Percentiles rank a stretch among this genome's conserved stretches.
These are phyloP conservation scores for Triangularia verruculosa DNA, from an alignment of 2,329 filamentous ascomycete genomes.

Conservation along the genomic window DNA sequence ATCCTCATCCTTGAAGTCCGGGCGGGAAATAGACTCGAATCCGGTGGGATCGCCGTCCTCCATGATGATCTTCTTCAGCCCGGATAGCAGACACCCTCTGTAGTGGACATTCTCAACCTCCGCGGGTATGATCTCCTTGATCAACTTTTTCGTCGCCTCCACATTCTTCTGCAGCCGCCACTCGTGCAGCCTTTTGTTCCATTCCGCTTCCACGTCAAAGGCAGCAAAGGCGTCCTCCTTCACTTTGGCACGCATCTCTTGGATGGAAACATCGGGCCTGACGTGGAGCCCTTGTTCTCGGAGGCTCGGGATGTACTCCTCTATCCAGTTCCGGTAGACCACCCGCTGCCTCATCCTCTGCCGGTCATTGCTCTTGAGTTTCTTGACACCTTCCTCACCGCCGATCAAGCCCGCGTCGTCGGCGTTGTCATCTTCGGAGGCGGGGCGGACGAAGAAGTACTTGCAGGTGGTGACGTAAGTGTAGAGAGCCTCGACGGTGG, in stretches of 20 bases:
- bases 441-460: conserved; percentile 52
- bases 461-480: conserved; percentile 57
- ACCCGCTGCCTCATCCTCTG: conserved; percentile 53
- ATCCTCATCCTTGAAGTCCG: conserved; percentile 32
- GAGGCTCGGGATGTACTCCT: conserved; percentile 59
- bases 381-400: conserved; percentile 35
- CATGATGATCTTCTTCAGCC: conserved; percentile 50
- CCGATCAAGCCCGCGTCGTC: conserved; percentile 16
- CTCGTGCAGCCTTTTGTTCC: conserved; percentile 39
- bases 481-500: conserved; percentile 54
- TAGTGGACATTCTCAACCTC: conserved; percentile 24
- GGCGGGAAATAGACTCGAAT: conserved; percentile 34
- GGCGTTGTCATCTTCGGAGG: conserved; percentile 8
- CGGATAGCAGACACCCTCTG: conserved; percentile 38
- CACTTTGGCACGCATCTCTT: conserved; percentile 42
- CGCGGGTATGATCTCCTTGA: conserved; percentile 27
- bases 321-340: conserved; percentile 58
- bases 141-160: conserved; percentile 37
- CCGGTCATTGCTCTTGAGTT: conserved; percentile 54
- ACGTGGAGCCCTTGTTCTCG: conserved; percentile 38
- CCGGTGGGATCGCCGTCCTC: conserved; percentile 35
- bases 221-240: conserved; percentile 50
- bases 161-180: conserved; percentile 43
- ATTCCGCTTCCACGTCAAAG: conserved; percentile 47
- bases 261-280: neutral